Percentiles rank a stretch among this genome's conserved stretches.
Conservation (phyloP, 306 rosid genomes). For the Pachyrhizus erosus region DNA sequence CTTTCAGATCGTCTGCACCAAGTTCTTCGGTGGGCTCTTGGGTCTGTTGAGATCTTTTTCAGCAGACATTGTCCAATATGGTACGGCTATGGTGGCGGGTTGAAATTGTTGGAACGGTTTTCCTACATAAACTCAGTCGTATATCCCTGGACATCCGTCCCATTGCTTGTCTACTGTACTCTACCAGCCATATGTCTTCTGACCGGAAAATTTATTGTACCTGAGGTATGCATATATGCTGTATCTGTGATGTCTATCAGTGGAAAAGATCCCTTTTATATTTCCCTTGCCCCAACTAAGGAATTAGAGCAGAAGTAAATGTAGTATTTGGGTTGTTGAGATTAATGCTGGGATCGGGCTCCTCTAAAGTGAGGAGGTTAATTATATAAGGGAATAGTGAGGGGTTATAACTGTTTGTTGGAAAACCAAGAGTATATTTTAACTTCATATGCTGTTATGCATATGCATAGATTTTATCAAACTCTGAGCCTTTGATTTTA, state of each 20-base stretch:
- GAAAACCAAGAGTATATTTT: not conserved
- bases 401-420: not conserved
- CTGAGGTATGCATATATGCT: constrained; percentile 74
- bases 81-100: constrained; percentile 95
- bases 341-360: not conserved
- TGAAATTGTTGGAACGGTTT: constrained; percentile 83
- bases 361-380: not conserved
- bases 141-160: constrained; percentile 93
- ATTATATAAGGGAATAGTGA: not conserved
- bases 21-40: constrained; percentile 98
- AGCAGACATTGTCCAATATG: constrained; percentile 94
- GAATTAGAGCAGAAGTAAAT: constrained; percentile 3
- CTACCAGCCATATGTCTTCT: constrained; percentile 95
- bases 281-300: not conserved
- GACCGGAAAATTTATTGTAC: constrained; percentile 91
- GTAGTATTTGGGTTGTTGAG: not conserved
- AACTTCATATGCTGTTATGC: not conserved
- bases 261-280: constrained; percentile 1
- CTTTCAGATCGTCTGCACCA: constrained; percentile 96
- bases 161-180: constrained; percentile 87
- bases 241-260: not conserved
- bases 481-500: not conserved
- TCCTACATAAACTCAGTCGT: constrained; percentile 91
- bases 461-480: not conserved
- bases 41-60: constrained; percentile 94